Evolutionary conservation across 2,329 filamentous ascomycete genomes (phyloP).

Genomic region (Ampelomyces quisqualis): DNA sequence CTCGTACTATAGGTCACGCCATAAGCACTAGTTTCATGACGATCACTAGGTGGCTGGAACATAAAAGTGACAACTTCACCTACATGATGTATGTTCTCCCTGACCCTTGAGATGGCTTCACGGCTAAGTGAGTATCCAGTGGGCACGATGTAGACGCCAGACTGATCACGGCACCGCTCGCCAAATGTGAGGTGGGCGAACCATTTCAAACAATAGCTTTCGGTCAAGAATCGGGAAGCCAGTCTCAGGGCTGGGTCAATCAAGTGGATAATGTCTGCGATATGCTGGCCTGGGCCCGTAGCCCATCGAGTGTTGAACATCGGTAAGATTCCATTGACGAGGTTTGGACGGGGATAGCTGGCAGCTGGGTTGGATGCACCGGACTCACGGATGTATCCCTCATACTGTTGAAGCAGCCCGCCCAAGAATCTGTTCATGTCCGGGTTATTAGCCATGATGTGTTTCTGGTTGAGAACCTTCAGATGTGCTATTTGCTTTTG

Average conservation of each 20-base stretch:
- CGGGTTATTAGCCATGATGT: no score
- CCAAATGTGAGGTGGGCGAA: slow-evolving; percentile 22
- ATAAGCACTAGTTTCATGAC: not conserved
- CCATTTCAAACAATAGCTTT: slow-evolving; percentile 19
- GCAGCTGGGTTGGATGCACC: not conserved
- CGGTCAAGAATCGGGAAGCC: slow-evolving; percentile 15
- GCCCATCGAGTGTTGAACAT: slow-evolving; percentile 23
- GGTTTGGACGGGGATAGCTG: not conserved
- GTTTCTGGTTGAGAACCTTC: no score
- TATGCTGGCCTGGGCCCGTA: slow-evolving; percentile 15
- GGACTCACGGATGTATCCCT: not conserved
- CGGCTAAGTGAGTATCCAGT: slow-evolving; percentile 2
- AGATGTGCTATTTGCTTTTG: no score
- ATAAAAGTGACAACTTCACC: slow-evolving; percentile 13
- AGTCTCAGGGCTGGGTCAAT: slow-evolving; percentile 17
- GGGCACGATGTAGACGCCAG: slow-evolving; percentile 7
- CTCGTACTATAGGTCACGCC: slow-evolving; percentile 7
- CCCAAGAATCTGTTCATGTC: not conserved
- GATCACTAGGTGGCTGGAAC: slow-evolving; percentile 10
- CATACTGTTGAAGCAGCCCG: not conserved
- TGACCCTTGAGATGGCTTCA: slow-evolving; percentile 7
- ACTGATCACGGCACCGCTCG: not conserved
- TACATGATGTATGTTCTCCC: not conserved
- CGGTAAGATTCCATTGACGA: slow-evolving; percentile 17
- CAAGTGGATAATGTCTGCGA: not conserved